phyloP scores from a whole-genome alignment of 2,329 filamentous ascomycete genomes.

The Teratosphaeria zuluensis region DNA sequence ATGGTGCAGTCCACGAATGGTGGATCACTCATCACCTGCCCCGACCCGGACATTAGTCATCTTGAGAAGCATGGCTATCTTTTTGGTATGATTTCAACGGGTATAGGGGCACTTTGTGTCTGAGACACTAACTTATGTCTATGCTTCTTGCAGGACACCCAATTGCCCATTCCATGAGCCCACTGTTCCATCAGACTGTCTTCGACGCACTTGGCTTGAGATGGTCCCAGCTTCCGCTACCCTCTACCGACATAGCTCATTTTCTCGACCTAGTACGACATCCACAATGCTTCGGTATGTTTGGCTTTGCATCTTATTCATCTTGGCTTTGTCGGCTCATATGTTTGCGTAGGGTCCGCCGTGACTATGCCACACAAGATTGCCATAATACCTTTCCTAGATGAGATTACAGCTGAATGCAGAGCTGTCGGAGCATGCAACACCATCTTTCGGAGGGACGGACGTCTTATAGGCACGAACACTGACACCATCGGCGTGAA shows the following conservation, averaged over 20 bases:
- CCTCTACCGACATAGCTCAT: constrained; percentile 34
- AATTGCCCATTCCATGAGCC: constrained; percentile 48
- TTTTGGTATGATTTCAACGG: background rate
- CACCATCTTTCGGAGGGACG: constrained; percentile 58
- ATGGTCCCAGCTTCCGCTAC: constrained; percentile 43
- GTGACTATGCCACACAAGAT: constrained; percentile 84
- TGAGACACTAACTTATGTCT: too few relatives aligned
- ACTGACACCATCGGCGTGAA: constrained; percentile 72
- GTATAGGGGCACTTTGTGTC: too few relatives aligned
- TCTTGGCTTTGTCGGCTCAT: background rate
- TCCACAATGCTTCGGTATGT: constrained; percentile 52
- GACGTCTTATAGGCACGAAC: constrained; percentile 58
- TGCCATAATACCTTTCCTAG: constrained; percentile 61
- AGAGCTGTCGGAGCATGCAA: constrained; percentile 68
- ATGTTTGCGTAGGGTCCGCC: constrained; percentile 45
- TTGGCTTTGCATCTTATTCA: background rate
- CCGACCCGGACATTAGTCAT: constrained; percentile 20
- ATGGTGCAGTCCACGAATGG: constrained; percentile 8
- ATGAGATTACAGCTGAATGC: constrained; percentile 63
- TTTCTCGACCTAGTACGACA: constrained; percentile 43
- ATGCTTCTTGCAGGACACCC: constrained; percentile 39
- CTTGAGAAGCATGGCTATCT: constrained; percentile 45
- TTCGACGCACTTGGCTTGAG: constrained; percentile 42
- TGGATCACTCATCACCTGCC: constrained; percentile 13
- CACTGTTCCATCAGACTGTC: constrained; percentile 45